A percentile compares a stretch with the other conserved stretches of the same genome.
Evolutionary conservation across 2,329 filamentous ascomycete genomes (phyloP).

Genomic region (Aspergillus cejpii): DNA sequence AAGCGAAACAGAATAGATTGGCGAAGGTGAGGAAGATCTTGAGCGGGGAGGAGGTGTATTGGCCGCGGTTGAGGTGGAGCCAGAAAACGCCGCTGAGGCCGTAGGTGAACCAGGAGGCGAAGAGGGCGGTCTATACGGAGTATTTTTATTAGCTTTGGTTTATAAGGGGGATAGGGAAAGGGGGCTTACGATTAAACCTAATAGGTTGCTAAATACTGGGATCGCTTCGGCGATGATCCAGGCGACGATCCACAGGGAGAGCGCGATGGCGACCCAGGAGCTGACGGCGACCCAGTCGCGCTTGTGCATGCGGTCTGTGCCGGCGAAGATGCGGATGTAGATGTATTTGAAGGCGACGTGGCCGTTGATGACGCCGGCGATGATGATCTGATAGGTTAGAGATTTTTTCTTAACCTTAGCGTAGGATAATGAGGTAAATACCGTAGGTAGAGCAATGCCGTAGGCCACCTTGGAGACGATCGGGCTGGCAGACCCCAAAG

Average conservation of each 20-base stretch:
- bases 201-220: conserved; percentile 60
- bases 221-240: conserved; percentile 65
- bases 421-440: conserved; percentile 10
- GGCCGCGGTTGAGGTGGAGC: conserved; percentile 33
- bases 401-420: neutral
- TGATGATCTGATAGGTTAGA: conserved; percentile 49
- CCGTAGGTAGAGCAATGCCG: conserved; percentile 60
- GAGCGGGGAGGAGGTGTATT: conserved; percentile 26
- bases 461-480: conserved; percentile 59
- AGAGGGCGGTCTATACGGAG: conserved; percentile 46
- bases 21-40: conserved; percentile 26
- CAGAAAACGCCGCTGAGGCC: conserved; percentile 35
- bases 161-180: neutral
- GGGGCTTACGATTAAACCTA: conserved; percentile 51
- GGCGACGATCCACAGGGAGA: conserved; percentile 53
- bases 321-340: conserved; percentile 57
- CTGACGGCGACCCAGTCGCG: conserved; percentile 47
- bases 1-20: conserved; percentile 17
- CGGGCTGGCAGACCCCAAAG: conserved; percentile 55
- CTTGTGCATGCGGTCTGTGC: conserved; percentile 51
- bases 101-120: conserved; percentile 61
- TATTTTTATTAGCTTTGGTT: neutral
- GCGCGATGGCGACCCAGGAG: conserved; percentile 55
- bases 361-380: conserved; percentile 64
- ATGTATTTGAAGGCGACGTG: conserved; percentile 61